These are phyloP conservation scores for Xylaria acuta DNA, from an alignment of 495 filamentous ascomycete species.

Conservation along the genomic window DNA sequence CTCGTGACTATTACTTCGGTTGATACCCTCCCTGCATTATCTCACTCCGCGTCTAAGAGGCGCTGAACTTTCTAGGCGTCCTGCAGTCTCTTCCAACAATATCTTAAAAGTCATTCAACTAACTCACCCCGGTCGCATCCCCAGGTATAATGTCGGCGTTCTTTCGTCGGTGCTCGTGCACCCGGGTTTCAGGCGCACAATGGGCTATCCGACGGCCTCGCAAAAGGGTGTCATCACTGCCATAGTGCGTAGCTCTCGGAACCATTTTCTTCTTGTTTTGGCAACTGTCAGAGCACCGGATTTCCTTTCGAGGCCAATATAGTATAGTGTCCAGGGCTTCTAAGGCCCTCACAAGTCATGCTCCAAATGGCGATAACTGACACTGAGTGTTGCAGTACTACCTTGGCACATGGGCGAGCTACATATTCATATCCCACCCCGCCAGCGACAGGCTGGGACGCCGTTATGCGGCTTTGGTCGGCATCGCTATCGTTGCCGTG, in stretches of 20 bases:
- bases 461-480: constrained; percentile 55
- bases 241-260: no score
- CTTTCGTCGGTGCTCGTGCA: constrained; percentile 62
- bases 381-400: no score
- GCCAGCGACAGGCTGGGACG: constrained; percentile 56
- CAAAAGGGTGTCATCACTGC: constrained; percentile 60
- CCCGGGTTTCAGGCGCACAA: constrained; percentile 54
- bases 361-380: no score
- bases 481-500: constrained; percentile 52
- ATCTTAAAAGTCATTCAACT: neutral
- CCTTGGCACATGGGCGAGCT: constrained; percentile 60
- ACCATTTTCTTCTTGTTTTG: no score
- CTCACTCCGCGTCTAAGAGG: neutral
- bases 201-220: constrained; percentile 51
- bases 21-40: no score
- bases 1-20: neutral
- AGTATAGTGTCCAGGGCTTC: no score
- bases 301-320: no score
- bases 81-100: neutral
- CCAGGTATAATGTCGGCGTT: constrained; percentile 64
- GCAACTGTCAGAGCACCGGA: no score
- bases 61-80: neutral
- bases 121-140: neutral
- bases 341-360: no score
- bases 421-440: constrained; percentile 59